These are phyloP conservation scores for Arthrobotrys musiformis DNA, from an alignment of 2,329 filamentous ascomycete species.

Conservation along the genomic window DNA sequence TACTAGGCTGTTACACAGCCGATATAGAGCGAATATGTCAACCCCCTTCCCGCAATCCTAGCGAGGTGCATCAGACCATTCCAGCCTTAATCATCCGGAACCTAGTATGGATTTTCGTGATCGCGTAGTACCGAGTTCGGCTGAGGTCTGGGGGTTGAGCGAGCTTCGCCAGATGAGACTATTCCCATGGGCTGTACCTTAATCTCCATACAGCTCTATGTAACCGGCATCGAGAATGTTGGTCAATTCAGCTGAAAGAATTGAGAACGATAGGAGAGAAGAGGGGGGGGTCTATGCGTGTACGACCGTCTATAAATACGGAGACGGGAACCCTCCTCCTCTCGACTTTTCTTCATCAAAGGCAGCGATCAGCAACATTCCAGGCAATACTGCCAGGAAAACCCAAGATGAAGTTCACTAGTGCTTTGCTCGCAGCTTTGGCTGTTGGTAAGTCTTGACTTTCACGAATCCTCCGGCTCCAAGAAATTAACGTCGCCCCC, in stretches of 20 bases:
- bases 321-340: neutral
- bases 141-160: neutral
- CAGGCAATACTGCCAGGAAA: constrained; percentile 1
- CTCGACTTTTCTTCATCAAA: neutral
- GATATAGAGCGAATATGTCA: neutral
- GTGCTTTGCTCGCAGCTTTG: constrained; percentile 32
- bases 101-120: too few relatives aligned
- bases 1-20: constrained; percentile 22
- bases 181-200: neutral
- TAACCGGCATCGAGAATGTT: neutral
- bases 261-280: neutral
- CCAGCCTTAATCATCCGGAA: neutral
- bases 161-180: constrained; percentile 29
- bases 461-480: neutral
- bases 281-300: neutral
- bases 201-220: neutral
- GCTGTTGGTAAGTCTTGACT: constrained; percentile 27
- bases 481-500: neutral
- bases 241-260: too few relatives aligned
- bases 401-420: constrained; percentile 32
- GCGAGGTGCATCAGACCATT: neutral
- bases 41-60: neutral
- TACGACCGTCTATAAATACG: constrained; percentile 40
- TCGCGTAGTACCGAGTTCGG: neutral
- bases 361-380: constrained; percentile 15